Base-by-base conservation (phyloP, 1,139 yeast species). In the Yamadazyma aaseri region DNA sequence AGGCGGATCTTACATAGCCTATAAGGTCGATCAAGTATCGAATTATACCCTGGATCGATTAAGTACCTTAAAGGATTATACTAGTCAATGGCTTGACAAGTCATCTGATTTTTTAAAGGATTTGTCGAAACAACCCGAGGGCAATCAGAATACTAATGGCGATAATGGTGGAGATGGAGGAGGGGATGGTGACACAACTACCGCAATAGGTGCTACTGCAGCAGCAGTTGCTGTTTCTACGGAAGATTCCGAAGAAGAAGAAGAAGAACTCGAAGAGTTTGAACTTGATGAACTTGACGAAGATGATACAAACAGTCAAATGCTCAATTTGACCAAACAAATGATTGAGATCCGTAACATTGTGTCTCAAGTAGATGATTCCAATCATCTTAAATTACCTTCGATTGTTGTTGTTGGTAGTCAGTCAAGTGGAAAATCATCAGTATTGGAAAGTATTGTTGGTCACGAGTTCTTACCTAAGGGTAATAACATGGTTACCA, bases 361-460 rank as follows among this genome's bases (percentile, higher is more conserved):
- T 29, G 66, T 94, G 35, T 76, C 85, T 39, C 79, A 77, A 41
- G 79, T 94, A 13, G 95, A 89, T 51, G 82, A 84, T 41, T 67
- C 83, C 4, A 90, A 87, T 26, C 76, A 86, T 9, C 67, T 92
- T 29, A 86, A 82, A 44, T 66, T 94, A 26, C 98, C 98, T 2
- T 85, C 96, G 0, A 94, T 94, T 47, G 98, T 94, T 12, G 98
- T 94, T 1, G 79, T 94, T 46, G 98, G 99, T 0, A 92, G 98
- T 1, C 98, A 94, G 63, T 86, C 96, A 8, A 86, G 96, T 33
- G 99, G 99, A 34, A 90, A 90, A 58, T 86, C 96, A 0, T 89
- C 97, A 0, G 97, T 90, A 1, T 71, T 90, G 39, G 97, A 90
- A 55, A 79, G 96, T 11, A 84, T 90, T 40, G 97, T 90, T 2